Base-by-base conservation (phyloP, 495 filamentous ascomycete genomes). In the Penicillium egyptiacum region DNA sequence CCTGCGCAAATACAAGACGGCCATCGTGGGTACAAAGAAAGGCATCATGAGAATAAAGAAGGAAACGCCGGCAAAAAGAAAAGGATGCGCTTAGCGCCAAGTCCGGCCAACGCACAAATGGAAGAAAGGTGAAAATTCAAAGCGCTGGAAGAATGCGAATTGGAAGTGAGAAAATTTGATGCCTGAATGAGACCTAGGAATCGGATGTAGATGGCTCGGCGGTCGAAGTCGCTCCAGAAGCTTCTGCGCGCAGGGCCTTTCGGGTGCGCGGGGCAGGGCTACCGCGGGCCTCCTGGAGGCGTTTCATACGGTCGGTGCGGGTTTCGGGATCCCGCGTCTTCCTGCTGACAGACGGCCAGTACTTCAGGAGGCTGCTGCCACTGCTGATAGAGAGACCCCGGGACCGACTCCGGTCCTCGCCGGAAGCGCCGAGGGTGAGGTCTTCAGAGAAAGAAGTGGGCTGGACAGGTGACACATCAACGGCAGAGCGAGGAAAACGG, bases 1-100 rank as follows among this genome's bases (percentile, higher is more conserved):
- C 30, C 56, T 40, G 48, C 43, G 43, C 57, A 52, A 59, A 56
- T 35, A 47, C 40, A 60, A 23, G 43, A 37, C 16, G 35, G 33
- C 12, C n/a, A n/a, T 17, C 49, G 17, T 28, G 23, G 49, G 17
- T 22, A 25, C 0, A 12, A 14, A 30, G 1, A 4, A 39, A 9
- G 20, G 5, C 20, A 41, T 41, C 30, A 14, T 4, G 33, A 23
- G 7, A 40, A 25, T 12, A 48, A 28, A 20, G 22, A 35, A 17
- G 6, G 37, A 37, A 5, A 43, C 14, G 26, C 2, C n/a, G 9
- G 22, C 1, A 26, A n/a, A n/a, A n/a, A 28, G 7, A 22, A 25
- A 3, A 19, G 20, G 31, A 2, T 52, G 30, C 45, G 28, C 42
- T 23, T n/a, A 22, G 28, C 26, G 51, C 39, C 19, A 35, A 55